Conservation (phyloP, 495 filamentous ascomycete genomes). For the Aspergillus sclerotiicarbonarius region DNA sequence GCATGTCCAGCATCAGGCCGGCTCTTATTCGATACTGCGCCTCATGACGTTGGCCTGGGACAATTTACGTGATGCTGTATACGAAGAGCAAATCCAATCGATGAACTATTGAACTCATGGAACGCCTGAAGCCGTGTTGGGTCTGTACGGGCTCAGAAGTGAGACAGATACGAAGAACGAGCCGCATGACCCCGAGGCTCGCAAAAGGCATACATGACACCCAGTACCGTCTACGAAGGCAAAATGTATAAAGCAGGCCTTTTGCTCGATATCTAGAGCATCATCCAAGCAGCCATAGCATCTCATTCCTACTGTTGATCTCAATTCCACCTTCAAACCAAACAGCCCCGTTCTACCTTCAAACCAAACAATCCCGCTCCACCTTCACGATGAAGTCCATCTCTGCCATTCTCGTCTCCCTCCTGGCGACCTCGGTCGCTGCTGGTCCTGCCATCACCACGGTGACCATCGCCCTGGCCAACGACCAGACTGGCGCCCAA, state of each 20-base stretch:
- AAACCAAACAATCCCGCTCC: background rate
- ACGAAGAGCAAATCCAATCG: too few species aligned
- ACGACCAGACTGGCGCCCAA: slow-evolving; percentile 26
- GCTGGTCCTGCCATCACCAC: slow-evolving; percentile 8
- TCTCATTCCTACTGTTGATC: background rate
- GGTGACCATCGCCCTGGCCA: slow-evolving; percentile 24
- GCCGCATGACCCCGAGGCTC: background rate
- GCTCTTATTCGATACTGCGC: too few species aligned
- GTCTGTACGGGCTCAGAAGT: too few species aligned
- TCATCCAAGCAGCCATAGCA: background rate
- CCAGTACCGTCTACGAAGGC: background rate
- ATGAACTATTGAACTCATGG: too few species aligned
- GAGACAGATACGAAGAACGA: too few species aligned
- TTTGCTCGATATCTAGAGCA: background rate
- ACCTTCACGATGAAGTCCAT: slow-evolving; percentile 27
- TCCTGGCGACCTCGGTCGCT: slow-evolving; percentile 17
- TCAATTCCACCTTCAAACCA: background rate
- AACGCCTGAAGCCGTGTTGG: too few species aligned
- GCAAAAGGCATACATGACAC: background rate
- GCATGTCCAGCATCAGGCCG: too few species aligned
- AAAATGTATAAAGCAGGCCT: background rate
- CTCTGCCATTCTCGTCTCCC: slow-evolving; percentile 11
- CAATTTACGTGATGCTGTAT: too few species aligned
- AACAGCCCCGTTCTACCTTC: background rate
- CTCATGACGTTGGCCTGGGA: too few species aligned